These are phyloP conservation scores for Colletotrichum neosansevieriae DNA, from an alignment of 2,329 filamentous ascomycete genomes.

Conservation along the genomic window DNA sequence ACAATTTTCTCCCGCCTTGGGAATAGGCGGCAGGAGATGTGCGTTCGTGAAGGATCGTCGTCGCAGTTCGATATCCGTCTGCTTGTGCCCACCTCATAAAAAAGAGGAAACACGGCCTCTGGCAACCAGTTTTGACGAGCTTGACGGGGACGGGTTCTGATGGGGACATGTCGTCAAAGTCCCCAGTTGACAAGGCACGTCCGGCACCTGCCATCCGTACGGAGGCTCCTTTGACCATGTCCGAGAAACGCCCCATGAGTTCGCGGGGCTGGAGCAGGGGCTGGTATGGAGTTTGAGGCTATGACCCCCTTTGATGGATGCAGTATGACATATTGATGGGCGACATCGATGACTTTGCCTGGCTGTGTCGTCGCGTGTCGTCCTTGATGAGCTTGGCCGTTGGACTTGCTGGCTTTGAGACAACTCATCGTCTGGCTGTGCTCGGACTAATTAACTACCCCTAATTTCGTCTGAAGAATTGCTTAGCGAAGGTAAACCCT, in stretches of 20 bases:
- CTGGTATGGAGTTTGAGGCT: not conserved
- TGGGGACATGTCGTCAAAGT: not conserved
- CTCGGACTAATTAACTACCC: not conserved
- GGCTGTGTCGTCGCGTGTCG: not conserved
- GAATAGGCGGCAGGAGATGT: not conserved
- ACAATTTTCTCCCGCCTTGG: not conserved
- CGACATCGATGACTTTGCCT: not conserved
- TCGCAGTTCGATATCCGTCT: not conserved
- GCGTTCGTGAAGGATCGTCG: not conserved
- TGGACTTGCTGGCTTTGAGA: too few relatives aligned
- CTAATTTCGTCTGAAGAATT: not conserved
- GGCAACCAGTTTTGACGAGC: not conserved
- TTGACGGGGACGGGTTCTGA: not conserved
- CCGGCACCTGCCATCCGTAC: not conserved
- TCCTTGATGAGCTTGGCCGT: not conserved
- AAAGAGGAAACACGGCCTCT: not conserved
- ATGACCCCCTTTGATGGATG: not conserved
- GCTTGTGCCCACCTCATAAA: not conserved
- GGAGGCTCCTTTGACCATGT: too few relatives aligned
- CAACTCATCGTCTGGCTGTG: too few relatives aligned
- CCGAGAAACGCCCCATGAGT: not conserved
- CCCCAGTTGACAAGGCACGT: not conserved
- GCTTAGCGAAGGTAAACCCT: not conserved
- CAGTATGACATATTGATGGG: constrained; percentile 4
- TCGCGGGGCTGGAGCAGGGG: not conserved